A percentile compares a stretch with the other conserved stretches of the same genome.
Conservation (phyloP, 139 green algal species). For the Choricystis sp. region DNA sequence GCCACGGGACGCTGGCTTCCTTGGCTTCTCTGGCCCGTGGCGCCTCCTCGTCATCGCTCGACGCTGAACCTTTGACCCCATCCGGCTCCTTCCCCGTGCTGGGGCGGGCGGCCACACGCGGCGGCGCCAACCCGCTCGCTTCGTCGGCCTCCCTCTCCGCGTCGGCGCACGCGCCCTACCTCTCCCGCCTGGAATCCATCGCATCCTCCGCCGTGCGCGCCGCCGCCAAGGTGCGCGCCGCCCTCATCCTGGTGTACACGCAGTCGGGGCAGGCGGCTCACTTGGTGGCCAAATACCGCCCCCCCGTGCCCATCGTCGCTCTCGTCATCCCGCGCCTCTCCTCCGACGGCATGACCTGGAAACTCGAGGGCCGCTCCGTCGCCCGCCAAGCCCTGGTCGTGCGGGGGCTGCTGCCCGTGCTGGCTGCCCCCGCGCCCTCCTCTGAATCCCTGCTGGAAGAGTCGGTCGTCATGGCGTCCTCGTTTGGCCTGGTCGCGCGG, state of each 20-base stretch:
- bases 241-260: slow-evolving; percentile 38
- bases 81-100: not conserved
- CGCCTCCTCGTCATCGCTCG: not conserved
- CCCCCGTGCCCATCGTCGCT: slow-evolving; percentile 69
- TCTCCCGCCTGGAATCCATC: slow-evolving; percentile 70
- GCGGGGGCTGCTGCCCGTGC: slow-evolving; percentile 63
- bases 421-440: slow-evolving; percentile 51
- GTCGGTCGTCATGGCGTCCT: slow-evolving; percentile 27
- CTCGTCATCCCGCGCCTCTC: slow-evolving; percentile 71
- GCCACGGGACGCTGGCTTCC: not conserved
- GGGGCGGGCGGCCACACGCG: too few species aligned
- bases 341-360: slow-evolving; percentile 57
- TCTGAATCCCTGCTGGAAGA: slow-evolving; percentile 51
- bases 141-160: not conserved
- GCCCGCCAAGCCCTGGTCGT: slow-evolving; percentile 65
- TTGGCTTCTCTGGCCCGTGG: not conserved
- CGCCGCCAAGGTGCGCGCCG: slow-evolving; percentile 59
- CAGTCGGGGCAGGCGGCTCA: slow-evolving; percentile 44
- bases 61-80: too few species aligned
- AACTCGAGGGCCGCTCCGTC: slow-evolving; percentile 41
- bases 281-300: slow-evolving; percentile 77
- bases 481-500: slow-evolving; percentile 31
- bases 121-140: too few species aligned
- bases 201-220: slow-evolving; percentile 64
- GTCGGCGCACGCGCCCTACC: slow-evolving; percentile 8